These are phyloP conservation scores for Linnemannia exigua DNA, from an alignment of 192 early-diverging fungal species.

Conservation along the genomic window DNA sequence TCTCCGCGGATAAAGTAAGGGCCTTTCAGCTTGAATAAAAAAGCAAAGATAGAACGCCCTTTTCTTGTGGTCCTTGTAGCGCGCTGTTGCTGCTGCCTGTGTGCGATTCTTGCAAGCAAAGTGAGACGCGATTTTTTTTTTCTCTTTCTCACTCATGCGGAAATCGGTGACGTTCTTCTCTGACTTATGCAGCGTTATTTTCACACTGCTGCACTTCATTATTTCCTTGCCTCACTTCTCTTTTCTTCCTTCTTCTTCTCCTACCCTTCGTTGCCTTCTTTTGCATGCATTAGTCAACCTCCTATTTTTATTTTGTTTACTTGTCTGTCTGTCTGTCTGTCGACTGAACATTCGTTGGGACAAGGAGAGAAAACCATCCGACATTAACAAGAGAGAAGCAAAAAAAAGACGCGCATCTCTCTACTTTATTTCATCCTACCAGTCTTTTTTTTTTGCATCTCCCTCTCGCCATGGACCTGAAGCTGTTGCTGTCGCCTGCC, in stretches of 20 bases:
- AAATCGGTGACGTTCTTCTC: not conserved
- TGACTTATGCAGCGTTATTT: not conserved
- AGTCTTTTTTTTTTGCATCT: not conserved
- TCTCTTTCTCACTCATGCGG: no score
- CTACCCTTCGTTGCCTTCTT: not conserved
- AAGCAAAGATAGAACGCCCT: not conserved
- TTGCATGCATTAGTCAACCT: constrained; percentile 25
- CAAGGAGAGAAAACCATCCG: not conserved
- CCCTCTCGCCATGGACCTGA: constrained; percentile 42
- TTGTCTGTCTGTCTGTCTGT: not conserved
- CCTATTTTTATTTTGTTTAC: not conserved
- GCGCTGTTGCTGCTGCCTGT: not conserved
- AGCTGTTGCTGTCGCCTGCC: constrained; percentile 42
- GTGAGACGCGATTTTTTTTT: constrained; percentile 6
- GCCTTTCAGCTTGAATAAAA: constrained; percentile 11
- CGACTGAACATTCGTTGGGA: constrained; percentile 2
- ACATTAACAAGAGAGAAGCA: not conserved
- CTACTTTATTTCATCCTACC: constrained; percentile 3
- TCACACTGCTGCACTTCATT: not conserved
- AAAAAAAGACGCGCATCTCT: not conserved
- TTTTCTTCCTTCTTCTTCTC: not conserved
- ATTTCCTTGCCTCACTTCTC: not conserved
- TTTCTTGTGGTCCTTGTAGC: no score
- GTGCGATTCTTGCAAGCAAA: no score
- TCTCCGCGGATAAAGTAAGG: constrained; percentile 12